Percentiles rank a stretch among this genome's conserved stretches.
Conservation (phyloP, 106 monocot species). For the Apostasia ramifera region DNA sequence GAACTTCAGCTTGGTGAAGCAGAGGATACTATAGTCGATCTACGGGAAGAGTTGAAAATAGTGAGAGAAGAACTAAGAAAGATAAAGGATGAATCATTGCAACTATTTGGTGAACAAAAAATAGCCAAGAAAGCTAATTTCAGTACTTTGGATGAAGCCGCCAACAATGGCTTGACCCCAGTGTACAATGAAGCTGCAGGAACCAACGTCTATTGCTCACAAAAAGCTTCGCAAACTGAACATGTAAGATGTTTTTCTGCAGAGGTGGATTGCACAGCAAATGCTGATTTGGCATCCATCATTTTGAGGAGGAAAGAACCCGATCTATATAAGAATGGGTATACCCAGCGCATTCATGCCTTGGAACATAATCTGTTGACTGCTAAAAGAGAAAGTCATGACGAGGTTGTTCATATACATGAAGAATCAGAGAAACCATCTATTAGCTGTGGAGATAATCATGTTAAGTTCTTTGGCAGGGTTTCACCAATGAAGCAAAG, state of each 20-base stretch:
- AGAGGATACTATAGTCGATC: constrained; percentile 16
- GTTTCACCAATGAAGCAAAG: constrained; percentile 11
- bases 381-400: background rate
- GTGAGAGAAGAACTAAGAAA: constrained; percentile 11
- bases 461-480: background rate
- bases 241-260: constrained; percentile 10
- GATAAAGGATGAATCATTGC: constrained; percentile 1
- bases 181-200: background rate
- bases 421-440: background rate
- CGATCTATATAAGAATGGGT: constrained; percentile 50
- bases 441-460: background rate
- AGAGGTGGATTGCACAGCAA: constrained; percentile 15
- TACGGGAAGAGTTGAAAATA: constrained; percentile 18
- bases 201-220: background rate
- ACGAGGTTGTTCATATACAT: background rate
- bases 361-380: constrained; percentile 29
- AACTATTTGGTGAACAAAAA: constrained; percentile 13
- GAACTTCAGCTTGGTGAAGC: constrained; percentile 18
- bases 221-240: constrained; percentile 8
- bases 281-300: constrained; percentile 43
- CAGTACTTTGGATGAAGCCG: background rate
- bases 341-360: constrained; percentile 67
- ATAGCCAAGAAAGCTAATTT: background rate
- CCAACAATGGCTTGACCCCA: background rate
- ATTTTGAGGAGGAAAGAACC: constrained; percentile 50